These are phyloP conservation scores for Cytospora schulzeri DNA, from an alignment of 2,329 filamentous ascomycete genomes.

Conservation along the genomic window DNA sequence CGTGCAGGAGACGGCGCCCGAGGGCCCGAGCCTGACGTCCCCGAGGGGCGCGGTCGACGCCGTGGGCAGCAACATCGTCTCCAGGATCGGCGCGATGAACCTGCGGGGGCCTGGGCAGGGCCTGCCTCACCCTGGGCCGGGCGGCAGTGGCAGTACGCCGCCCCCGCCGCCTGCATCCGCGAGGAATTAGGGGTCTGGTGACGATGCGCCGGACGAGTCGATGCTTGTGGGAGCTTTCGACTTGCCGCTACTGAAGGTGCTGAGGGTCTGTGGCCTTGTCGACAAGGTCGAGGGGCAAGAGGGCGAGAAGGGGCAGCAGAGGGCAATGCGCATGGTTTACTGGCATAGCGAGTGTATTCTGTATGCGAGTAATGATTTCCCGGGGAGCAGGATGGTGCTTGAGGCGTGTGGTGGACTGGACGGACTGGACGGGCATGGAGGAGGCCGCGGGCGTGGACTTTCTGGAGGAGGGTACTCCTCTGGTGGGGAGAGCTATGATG, in stretches of 20 bases:
- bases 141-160: conserved; percentile 1
- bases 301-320: neutral
- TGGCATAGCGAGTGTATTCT: conserved; percentile 13
- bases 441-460: too few species aligned
- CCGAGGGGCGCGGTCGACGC: conserved; percentile 91
- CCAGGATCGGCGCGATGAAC: conserved; percentile 80
- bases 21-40: conserved; percentile 78
- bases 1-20: conserved; percentile 80
- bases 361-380: conserved; percentile 9
- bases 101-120: conserved; percentile 51
- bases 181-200: conserved; percentile 1
- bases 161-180: neutral
- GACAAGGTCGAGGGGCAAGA: neutral
- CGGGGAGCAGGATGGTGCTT: neutral
- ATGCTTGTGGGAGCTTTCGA: neutral
- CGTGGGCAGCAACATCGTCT: conserved; percentile 86
- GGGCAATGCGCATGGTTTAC: neutral
- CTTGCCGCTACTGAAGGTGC: neutral
- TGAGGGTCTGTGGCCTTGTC: neutral
- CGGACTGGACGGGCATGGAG: neutral
- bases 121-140: conserved; percentile 7
- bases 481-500: neutral
- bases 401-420: neutral
- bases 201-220: neutral
- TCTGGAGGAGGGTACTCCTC: neutral